Evolutionary conservation across 805 yeast genomes (phyloP), one percentile per base, ranked within the genome.

Genomic region (Suhomyces vadensis): DNA sequence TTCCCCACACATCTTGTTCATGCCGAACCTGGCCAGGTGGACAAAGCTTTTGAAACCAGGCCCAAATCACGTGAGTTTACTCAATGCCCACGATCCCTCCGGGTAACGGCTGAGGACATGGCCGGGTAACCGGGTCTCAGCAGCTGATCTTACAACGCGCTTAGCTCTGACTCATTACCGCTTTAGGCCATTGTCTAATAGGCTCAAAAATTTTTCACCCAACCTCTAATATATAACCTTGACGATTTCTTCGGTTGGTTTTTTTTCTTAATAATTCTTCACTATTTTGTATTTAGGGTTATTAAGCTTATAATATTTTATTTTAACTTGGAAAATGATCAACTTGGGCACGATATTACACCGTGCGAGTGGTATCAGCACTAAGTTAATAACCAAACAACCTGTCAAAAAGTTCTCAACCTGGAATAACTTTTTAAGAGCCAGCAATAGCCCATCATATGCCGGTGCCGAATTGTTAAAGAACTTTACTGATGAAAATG

Each of bases 381-480:
- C 43, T 23, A 33, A 24, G 25, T 42, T 33, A 19, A 29, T 38
- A 36, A 20, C 37, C 19, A 24, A 36, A 17, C 38, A 31, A 21
- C 37, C 41, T 23, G 41, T 27, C 31, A 25, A 35, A 17, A 14
- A 36, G 17, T 45, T 48, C 35, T 35, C 47, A 17, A 46, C 50
- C 11, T 43, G 43, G 37, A 31, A 31, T 31, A 35, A 37, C 21
- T 24, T 39, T 9, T 49, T 36, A 35, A 41, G 25, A 47, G 44
- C 23, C 43, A 43, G 41, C 17, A 27, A 27, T 17, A 29, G 33
- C 11, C 64, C 69, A 10, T 51, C 72, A 3, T 83, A 83, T 58
- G 83, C 81, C 23, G 89, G 88, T 39, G 83, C 82, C 23, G 79
- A 80, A 20, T 73, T 83, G 43, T 65, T 83, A 46, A 73, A 77